phyloP scores from a whole-genome alignment of 2,329 filamentous ascomycete species.

The Fusarium austroafricanum region DNA sequence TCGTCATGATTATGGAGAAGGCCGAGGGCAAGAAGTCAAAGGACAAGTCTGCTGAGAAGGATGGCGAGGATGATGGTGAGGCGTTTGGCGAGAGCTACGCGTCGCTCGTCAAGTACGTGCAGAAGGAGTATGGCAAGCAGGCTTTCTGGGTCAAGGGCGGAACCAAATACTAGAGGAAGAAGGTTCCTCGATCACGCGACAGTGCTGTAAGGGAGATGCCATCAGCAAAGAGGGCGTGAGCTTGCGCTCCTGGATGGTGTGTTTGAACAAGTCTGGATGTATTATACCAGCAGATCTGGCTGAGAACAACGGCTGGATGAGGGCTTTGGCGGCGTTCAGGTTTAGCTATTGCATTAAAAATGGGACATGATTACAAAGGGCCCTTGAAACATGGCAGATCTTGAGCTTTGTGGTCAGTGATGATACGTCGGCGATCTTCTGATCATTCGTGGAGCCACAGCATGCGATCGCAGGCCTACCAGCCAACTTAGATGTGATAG shows the following conservation, averaged over 20 bases:
- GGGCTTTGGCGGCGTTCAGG: constrained; percentile 54
- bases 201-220: constrained; percentile 1
- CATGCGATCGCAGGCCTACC: neutral
- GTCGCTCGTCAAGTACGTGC: constrained; percentile 72
- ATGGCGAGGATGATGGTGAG: constrained; percentile 64
- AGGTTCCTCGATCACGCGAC: neutral
- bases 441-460: constrained; percentile 2
- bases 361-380: constrained; percentile 43
- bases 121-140: constrained; percentile 73
- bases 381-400: constrained; percentile 21
- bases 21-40: constrained; percentile 58
- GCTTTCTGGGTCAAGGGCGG: constrained; percentile 60
- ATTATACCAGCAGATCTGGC: constrained; percentile 51
- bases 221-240: constrained; percentile 2
- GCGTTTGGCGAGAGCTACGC: constrained; percentile 73
- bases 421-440: neutral
- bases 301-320: constrained; percentile 47
- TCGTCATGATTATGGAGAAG: constrained; percentile 86
- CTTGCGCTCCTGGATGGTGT: constrained; percentile 17
- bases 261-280: constrained; percentile 51
- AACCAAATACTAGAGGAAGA: constrained; percentile 38
- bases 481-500: neutral
- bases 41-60: constrained; percentile 58
- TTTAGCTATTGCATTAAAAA: constrained; percentile 49
- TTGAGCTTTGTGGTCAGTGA: constrained; percentile 14